A percentile compares a stretch with the other conserved stretches of the same genome.
phyloP scores from a whole-genome alignment of 176 grass and related monocot species.

The Aegilops speltoides region DNA sequence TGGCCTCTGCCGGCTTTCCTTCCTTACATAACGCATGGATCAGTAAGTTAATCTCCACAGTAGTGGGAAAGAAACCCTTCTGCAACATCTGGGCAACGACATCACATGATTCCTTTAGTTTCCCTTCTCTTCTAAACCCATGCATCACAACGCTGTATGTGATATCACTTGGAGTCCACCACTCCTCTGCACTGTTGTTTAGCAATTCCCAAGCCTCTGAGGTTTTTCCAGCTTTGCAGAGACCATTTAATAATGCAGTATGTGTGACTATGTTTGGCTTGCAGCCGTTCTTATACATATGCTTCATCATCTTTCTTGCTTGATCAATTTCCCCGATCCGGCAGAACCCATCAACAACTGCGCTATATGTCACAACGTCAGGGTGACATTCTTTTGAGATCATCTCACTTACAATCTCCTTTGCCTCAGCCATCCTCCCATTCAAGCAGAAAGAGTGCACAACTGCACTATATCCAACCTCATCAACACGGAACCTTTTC shows the following conservation, averaged over 20 bases:
- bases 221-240: slow-evolving; percentile 75
- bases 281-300: slow-evolving; percentile 75
- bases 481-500: slow-evolving; percentile 70
- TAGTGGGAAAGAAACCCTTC: slow-evolving; percentile 81
- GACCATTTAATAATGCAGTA: slow-evolving; percentile 84
- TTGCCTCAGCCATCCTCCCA: slow-evolving; percentile 82
- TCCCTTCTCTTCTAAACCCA: slow-evolving; percentile 89
- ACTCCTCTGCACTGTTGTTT: slow-evolving; percentile 67
- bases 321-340: slow-evolving; percentile 70
- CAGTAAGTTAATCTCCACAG: slow-evolving; percentile 84
- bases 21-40: slow-evolving; percentile 67
- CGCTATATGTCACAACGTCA: slow-evolving; percentile 94
- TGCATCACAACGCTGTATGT: slow-evolving; percentile 93
- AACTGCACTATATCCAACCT: slow-evolving; percentile 74
- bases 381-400: slow-evolving; percentile 62
- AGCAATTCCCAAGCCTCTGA: slow-evolving; percentile 80
- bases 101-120: slow-evolving; percentile 80
- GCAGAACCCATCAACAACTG: slow-evolving; percentile 91
- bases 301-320: slow-evolving; percentile 74
- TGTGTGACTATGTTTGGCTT: slow-evolving; percentile 92
- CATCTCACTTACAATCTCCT: slow-evolving; percentile 73
- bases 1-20: slow-evolving; percentile 60
- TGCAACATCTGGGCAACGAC: slow-evolving; percentile 78
- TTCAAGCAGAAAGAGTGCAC: slow-evolving; percentile 72
- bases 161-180: slow-evolving; percentile 84